phyloP scores from a whole-genome alignment of 2,329 filamentous ascomycete genomes.

The Penicillium sp. region DNA sequence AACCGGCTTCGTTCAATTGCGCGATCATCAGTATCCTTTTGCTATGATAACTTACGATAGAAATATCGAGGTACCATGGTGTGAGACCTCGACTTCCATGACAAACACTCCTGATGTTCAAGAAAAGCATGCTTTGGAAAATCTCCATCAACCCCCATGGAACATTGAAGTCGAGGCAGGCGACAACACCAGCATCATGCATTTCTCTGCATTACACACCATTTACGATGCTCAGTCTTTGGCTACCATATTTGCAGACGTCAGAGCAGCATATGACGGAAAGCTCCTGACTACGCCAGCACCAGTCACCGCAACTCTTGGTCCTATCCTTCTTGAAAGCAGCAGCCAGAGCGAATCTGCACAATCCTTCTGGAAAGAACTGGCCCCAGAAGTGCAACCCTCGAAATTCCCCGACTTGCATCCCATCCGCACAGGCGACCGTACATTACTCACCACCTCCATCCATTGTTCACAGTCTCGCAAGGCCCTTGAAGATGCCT shows the following conservation, averaged over 20 bases:
- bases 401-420: conserved; percentile 76
- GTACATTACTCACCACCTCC: conserved; percentile 36
- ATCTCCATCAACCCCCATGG: conserved; percentile 63
- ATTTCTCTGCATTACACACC: conserved; percentile 69
- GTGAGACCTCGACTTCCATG: conserved; percentile 9
- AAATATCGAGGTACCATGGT: conserved; percentile 42
- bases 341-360: conserved; percentile 28
- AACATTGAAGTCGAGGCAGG: conserved; percentile 50
- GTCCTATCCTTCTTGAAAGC: conserved; percentile 45
- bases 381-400: conserved; percentile 54
- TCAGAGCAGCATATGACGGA: conserved; percentile 47
- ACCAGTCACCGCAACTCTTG: conserved; percentile 46
- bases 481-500: conserved; percentile 54
- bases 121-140: conserved; percentile 36
- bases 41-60: conserved; percentile 67
- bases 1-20: conserved; percentile 66
- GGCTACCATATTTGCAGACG: conserved; percentile 59
- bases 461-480: conserved; percentile 43
- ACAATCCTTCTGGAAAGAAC: conserved; percentile 62
- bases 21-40: conserved; percentile 62
- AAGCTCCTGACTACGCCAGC: conserved; percentile 19
- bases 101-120: conserved; percentile 1
- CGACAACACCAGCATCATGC: conserved; percentile 32
- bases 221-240: conserved; percentile 82
- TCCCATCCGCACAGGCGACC: conserved; percentile 50